Conservation (phyloP, 768 basidiomycete species). For the Multifurca ochricompacta region DNA sequence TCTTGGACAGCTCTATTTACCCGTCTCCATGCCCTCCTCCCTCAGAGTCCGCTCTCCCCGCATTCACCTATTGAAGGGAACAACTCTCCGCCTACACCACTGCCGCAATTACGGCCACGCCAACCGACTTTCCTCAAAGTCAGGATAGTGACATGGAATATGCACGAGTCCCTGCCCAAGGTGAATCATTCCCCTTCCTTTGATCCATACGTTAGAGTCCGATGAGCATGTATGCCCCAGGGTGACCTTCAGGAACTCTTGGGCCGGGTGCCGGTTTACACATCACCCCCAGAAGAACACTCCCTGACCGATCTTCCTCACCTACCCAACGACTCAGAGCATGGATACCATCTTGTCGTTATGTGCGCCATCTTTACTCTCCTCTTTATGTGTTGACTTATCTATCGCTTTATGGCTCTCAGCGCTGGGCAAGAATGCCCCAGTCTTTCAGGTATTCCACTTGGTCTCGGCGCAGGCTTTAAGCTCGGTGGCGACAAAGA, state of each 20-base stretch:
- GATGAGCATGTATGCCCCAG: conserved; percentile 31
- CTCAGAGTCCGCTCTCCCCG: conserved; percentile 25
- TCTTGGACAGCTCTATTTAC: conserved; percentile 31
- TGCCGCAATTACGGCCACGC: conserved; percentile 21
- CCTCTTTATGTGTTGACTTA: not conserved
- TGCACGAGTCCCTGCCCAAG: conserved; percentile 79
- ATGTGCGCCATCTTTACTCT: conserved; percentile 42
- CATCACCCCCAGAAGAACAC: conserved; percentile 20
- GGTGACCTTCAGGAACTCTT: conserved; percentile 68
- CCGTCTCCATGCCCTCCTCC: conserved; percentile 47
- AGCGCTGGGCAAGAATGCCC: conserved; percentile 76
- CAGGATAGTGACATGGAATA: conserved; percentile 73
- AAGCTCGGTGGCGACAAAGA: conserved; percentile 45
- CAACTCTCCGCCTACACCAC: conserved; percentile 22
- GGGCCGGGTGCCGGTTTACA: conserved; percentile 48
- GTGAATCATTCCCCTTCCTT: conserved; percentile 29
- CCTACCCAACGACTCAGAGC: conserved; percentile 47
- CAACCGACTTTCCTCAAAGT: conserved; percentile 50
- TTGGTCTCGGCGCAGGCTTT: conserved; percentile 71
- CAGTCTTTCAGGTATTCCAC: conserved; percentile 70
- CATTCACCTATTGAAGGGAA: conserved; percentile 23
- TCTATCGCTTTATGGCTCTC: conserved; percentile 26
- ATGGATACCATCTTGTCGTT: conserved; percentile 74
- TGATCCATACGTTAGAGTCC: not conserved
- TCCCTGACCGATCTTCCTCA: conserved; percentile 28